These are phyloP conservation scores for Paramecium pentaurelia DNA, from an alignment of 73 alveolate species.

Conservation along the genomic window DNA sequence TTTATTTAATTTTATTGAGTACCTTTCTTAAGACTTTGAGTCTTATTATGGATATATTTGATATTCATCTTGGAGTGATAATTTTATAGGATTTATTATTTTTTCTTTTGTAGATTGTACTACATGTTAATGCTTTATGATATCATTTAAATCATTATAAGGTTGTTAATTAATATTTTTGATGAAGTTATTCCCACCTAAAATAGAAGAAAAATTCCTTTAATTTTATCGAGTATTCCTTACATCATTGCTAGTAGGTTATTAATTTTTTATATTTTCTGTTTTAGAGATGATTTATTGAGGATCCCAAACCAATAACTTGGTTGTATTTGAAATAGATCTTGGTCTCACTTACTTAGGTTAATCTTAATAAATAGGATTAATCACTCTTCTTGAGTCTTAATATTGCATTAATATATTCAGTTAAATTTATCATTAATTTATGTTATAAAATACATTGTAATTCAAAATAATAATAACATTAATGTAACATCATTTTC, in stretches of 20 bases:
- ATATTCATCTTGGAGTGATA: neutral
- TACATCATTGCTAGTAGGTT: neutral
- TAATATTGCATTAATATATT: constrained; percentile 24
- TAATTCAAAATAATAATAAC: neutral
- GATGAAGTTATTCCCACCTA: neutral
- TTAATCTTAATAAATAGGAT: neutral
- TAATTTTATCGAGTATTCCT: neutral
- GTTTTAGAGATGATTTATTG: neutral
- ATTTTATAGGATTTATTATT: neutral
- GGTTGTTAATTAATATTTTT: neutral
- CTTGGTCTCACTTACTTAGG: neutral
- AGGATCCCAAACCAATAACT: constrained; percentile 12
- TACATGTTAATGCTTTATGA: neutral
- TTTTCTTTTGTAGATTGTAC: neutral
- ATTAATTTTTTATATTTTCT: neutral
- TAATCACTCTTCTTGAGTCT: constrained; percentile 38
- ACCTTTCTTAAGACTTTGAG: neutral
- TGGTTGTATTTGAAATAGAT: neutral
- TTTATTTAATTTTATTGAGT: neutral
- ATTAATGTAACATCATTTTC: neutral
- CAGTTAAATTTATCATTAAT: constrained; percentile 4
- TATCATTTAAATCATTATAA: neutral
- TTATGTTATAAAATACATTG: neutral
- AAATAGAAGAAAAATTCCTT: neutral
- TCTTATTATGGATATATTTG: neutral